phyloP scores from a whole-genome alignment of 805 yeast species.

The Diddensiella santjacobensis region DNA sequence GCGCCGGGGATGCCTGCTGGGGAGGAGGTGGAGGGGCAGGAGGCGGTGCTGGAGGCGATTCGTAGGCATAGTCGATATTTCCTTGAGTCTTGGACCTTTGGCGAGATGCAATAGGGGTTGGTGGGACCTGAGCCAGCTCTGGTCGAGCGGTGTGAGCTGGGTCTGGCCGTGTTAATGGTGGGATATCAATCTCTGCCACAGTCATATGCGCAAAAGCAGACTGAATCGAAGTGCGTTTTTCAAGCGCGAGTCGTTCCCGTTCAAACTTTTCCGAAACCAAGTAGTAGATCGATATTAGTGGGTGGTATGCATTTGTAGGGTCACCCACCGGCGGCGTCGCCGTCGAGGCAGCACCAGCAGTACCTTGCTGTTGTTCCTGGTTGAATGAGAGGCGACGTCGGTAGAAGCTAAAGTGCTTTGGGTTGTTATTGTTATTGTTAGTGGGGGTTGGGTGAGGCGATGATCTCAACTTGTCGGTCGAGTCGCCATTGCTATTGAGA shows the following conservation, averaged over 20 bases:
- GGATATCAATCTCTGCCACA: background rate
- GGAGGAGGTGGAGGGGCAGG: slow-evolving; percentile 3
- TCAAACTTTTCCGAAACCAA: slow-evolving; percentile 79
- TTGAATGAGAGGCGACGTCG: slow-evolving; percentile 17
- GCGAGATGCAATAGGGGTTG: background rate
- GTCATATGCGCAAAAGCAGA: slow-evolving; percentile 1
- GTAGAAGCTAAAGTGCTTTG: slow-evolving; percentile 24
- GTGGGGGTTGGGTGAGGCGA: no score
- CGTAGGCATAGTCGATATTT: slow-evolving; percentile 5
- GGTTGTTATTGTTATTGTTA: slow-evolving; percentile 9
- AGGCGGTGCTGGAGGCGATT: slow-evolving; percentile 5
- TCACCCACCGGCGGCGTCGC: slow-evolving; percentile 36
- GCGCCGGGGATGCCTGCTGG: slow-evolving; percentile 7
- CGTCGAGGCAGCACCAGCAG: background rate
- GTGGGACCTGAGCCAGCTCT: slow-evolving; percentile 2
- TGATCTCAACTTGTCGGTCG: background rate
- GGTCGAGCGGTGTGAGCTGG: slow-evolving; percentile 2
- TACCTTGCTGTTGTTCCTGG: background rate
- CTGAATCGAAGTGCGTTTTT: slow-evolving; percentile 1
- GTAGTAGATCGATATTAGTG: slow-evolving; percentile 79
- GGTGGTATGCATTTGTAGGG: slow-evolving; percentile 86
- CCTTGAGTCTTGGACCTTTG: slow-evolving; percentile 21
- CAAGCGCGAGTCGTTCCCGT: slow-evolving; percentile 42
- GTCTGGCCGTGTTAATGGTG: slow-evolving; percentile 2
- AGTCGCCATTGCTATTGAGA: background rate